A percentile compares a stretch with the other conserved stretches of the same genome.
These are phyloP conservation scores for Penstemon newberryi DNA, from an alignment of 257 asterid genomes.

Conservation along the genomic window DNA sequence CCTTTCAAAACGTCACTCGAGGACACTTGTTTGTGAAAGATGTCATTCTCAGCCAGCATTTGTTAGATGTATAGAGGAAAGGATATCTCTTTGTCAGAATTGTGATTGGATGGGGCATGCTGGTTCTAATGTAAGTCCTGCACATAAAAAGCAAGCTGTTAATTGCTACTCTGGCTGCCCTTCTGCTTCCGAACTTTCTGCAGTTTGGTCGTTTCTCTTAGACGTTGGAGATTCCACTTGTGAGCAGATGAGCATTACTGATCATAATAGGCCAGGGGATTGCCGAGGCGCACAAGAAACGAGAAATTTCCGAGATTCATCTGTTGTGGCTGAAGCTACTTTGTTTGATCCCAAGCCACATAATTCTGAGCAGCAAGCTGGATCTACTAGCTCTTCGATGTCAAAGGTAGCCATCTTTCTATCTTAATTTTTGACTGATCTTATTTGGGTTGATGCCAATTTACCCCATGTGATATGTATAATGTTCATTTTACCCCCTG, in stretches of 20 bases:
- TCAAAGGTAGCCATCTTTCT: constrained; percentile 35
- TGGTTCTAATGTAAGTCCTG: constrained; percentile 39
- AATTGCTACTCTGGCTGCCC: constrained; percentile 84
- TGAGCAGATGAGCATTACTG: constrained; percentile 59
- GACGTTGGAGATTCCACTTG: constrained; percentile 48
- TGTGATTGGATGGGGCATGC: constrained; percentile 80
- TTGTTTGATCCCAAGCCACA: constrained; percentile 24
- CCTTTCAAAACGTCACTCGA: constrained; percentile 76
- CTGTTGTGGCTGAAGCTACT: constrained; percentile 25
- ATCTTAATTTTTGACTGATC: no score
- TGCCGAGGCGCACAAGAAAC: constrained; percentile 24
- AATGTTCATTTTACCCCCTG: no score
- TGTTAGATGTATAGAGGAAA: constrained; percentile 67
- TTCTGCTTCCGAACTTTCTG: constrained; percentile 73
- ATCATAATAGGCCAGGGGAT: constrained; percentile 26
- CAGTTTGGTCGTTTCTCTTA: constrained; percentile 65
- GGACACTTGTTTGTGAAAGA: constrained; percentile 85
- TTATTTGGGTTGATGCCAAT: no score
- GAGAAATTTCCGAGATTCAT: constrained; percentile 24
- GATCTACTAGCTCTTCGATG: constrained; percentile 36
- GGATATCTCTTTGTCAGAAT: constrained; percentile 67
- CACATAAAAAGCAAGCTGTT: constrained; percentile 65
- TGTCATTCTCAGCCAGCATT: constrained; percentile 74
- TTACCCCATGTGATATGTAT: no score
- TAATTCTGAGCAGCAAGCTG: constrained; percentile 25